Evolutionary conservation across 2,329 filamentous ascomycete genomes (phyloP), one percentile per base, ranked within the genome.

Genomic region (Pseudofabraea citricarpa): DNA sequence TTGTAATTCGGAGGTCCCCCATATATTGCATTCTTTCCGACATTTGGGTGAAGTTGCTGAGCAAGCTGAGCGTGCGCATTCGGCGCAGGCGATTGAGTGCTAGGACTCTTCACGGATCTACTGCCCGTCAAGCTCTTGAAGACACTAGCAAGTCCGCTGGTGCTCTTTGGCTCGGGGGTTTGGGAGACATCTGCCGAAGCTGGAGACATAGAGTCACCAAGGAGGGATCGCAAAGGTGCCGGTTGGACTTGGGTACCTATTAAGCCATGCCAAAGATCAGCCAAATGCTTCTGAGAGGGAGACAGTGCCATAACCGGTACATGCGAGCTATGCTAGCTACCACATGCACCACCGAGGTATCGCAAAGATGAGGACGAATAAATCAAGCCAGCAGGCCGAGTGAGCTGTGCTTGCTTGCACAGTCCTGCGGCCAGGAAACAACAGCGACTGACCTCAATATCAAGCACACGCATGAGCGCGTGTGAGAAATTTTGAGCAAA

Each of bases 121-220:
- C 70, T 70, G 55, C 60, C 58, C 38, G 79, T 74, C 54, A 84
- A 66, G 53, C 75, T 79, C 56, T 80, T 81, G 59, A 84, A 79
- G 48, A 84, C 79, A 53, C 77, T 75, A 55, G 77, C 78, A 55
- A 84, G 69, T 53, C 77, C 77, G 49, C 78, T 70, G 31, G 70
- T 62, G 56, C 65, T 71, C 64, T 70, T 75, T 45, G 74, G 67
- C 60, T 83, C 79, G 56, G 73, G 71, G 50, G 72, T 71, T 47
- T 71, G 68, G 52, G 67, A 60, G 56, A 72, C 73, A 69, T 82
- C 77, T 68, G 75, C 75, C 54, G 73, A 66, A 57, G 72, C 71
- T 48, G 76, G 75, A 66, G 79, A 73, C 79, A 83, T 83, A 69
- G 71, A 70, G 41, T n/a, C n/a, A n/a, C n/a, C n/a, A n/a, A n/a